Base-by-base conservation (phyloP, 2,329 filamentous ascomycete genomes). In the Claviceps quebecensis region DNA sequence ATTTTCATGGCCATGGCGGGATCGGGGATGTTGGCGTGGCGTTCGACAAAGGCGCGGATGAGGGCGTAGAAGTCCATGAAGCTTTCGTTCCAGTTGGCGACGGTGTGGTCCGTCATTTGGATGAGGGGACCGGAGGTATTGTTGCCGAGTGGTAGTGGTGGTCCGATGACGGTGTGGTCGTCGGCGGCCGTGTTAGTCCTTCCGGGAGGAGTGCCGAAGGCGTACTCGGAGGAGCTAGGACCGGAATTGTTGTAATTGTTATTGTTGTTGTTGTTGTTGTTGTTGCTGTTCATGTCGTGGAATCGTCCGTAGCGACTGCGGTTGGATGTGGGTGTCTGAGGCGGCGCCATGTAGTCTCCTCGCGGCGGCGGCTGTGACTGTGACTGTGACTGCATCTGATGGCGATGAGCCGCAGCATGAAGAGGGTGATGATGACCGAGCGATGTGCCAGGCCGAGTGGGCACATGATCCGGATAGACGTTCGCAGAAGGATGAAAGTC, bases 11-110 rank as follows among this genome's bases (percentile, higher is more conserved):
- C 57, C 36, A 57, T 58, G 36, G 61, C 57, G n/a, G 57, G 55
- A 23, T 63, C 61, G 3, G 67, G 62, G 16, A 62, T 56, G 52
- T 59, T 59, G 43, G 67, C 65, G 44, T 67, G 61, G 5, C 56
- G 57, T 53, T 65, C 64, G 45, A 69, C 67, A 53, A 69, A 69
- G 50, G 51, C 53, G 37, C 66, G 65, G 45, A 69, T 67, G 17
- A 58, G 48, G 34, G 57, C 56, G 53, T 69, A 69, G 38, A 69
- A 62, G 11, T 68, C 64, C 57, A 64, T 64, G 54, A 69, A 61
- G 43, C 65, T 60, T 36, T 64, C 63, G 49, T 65, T 63, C 67
- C 67, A 69, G 2, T 60, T 59, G 1, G 55, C 50, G 22, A 69
- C 62, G 11, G 60, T 59, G 45, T 60, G 60, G 38, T 68, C 65